A percentile compares a stretch with the other conserved stretches of the same genome.
Conservation (phyloP, 1,284 basidiomycete species). For the Fomitopsis betulina region DNA sequence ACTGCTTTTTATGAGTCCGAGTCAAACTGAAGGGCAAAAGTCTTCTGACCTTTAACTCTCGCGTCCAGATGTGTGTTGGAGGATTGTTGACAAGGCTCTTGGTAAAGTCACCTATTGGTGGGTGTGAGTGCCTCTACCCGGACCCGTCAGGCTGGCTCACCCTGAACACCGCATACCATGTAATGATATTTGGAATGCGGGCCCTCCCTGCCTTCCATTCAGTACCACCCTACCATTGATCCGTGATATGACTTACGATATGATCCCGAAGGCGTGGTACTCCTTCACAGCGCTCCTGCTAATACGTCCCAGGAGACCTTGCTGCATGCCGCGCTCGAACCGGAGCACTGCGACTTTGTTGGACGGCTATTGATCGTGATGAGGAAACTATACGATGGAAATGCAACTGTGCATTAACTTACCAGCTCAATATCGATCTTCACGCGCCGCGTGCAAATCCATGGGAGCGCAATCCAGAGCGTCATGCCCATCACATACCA, state of each 20-base stretch:
- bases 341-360: conserved; percentile 56
- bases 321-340: conserved; percentile 62
- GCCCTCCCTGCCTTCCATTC: conserved; percentile 46
- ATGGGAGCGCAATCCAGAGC: conserved; percentile 67
- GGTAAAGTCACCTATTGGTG: conserved; percentile 59
- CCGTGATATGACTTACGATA: conserved; percentile 37
- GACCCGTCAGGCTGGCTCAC: conserved; percentile 22
- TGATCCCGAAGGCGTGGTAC: conserved; percentile 59
- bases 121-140: neutral
- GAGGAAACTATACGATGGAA: neutral
- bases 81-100: conserved; percentile 63
- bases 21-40: neutral
- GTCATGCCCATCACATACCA: conserved; percentile 75
- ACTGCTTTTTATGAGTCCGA: conserved; percentile 32
- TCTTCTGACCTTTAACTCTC: conserved; percentile 58
- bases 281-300: conserved; percentile 54
- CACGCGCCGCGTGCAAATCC: conserved; percentile 72
- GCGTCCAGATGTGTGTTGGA: conserved; percentile 65
- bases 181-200: conserved; percentile 69
- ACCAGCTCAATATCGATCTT: conserved; percentile 73
- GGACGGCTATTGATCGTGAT: conserved; percentile 38
- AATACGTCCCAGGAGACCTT: conserved; percentile 53
- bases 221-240: conserved; percentile 10
- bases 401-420: conserved; percentile 24
- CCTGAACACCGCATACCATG: conserved; percentile 75